Evolutionary conservation across 1,284 basidiomycete species (phyloP).

Genomic region (Ceratobasidium sp.): DNA sequence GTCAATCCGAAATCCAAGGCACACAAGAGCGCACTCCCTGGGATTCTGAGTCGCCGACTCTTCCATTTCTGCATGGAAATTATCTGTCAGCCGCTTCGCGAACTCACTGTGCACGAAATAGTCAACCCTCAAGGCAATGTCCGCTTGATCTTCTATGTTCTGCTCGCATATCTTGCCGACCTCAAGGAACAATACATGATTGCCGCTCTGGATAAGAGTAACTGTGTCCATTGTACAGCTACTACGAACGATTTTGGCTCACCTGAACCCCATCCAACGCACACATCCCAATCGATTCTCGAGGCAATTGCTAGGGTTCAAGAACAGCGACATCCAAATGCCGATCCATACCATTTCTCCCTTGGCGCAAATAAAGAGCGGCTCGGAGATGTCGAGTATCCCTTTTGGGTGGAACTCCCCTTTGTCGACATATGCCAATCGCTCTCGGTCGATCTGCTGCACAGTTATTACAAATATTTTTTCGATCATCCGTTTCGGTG

Average conservation of each 20-base stretch:
- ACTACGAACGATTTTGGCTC: slow-evolving; percentile 41
- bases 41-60: slow-evolving; percentile 27
- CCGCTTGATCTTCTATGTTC: slow-evolving; percentile 16
- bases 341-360: slow-evolving; percentile 41
- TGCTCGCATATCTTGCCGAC: slow-evolving; percentile 30
- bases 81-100: slow-evolving; percentile 16
- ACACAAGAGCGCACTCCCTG: slow-evolving; percentile 14
- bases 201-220: slow-evolving; percentile 32
- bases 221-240: slow-evolving; percentile 38
- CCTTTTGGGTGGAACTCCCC: slow-evolving; percentile 47
- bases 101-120: slow-evolving; percentile 1
- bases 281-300: slow-evolving; percentile 36
- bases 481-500: slow-evolving; percentile 45
- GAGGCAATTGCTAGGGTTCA: slow-evolving; percentile 15
- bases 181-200: slow-evolving; percentile 41
- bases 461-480: slow-evolving; percentile 45
- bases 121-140: slow-evolving; percentile 23
- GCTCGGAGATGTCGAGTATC: slow-evolving; percentile 47
- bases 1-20: slow-evolving; percentile 14
- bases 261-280: neutral
- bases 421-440: slow-evolving; percentile 37
- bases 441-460: slow-evolving; percentile 44
- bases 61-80: slow-evolving; percentile 43
- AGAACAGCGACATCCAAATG: neutral
- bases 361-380: slow-evolving; percentile 1